A percentile compares a stretch with the other conserved stretches of the same genome.
Evolutionary conservation across 1,284 basidiomycete species (phyloP).

Genomic region (Flammula alnicola): DNA sequence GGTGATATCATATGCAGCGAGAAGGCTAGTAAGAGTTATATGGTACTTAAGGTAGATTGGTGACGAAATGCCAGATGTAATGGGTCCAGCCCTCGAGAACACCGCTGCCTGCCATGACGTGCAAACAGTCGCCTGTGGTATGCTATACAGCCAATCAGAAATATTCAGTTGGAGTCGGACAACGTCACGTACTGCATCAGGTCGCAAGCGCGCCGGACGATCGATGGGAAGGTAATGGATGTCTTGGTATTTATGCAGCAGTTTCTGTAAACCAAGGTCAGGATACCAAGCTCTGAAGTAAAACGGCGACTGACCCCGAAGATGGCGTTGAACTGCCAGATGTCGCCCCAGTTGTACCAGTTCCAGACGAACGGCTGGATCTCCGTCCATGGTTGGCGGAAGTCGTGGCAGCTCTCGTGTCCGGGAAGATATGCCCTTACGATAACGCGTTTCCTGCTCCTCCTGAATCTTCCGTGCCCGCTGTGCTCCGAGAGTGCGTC

Average conservation of each 20-base stretch:
- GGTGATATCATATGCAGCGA: too few relatives aligned
- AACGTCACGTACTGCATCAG: slow-evolving; percentile 58
- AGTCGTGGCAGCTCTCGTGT: slow-evolving; percentile 63
- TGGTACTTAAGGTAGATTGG: too few relatives aligned
- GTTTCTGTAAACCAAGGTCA: too few relatives aligned
- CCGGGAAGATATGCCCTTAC: slow-evolving; percentile 67
- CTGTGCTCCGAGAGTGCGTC: slow-evolving; percentile 29
- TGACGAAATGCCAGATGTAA: slow-evolving; percentile 69
- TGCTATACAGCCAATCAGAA: slow-evolving; percentile 42
- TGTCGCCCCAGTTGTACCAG: slow-evolving; percentile 55
- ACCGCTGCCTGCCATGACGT: slow-evolving; percentile 65
- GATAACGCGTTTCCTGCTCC: slow-evolving; percentile 48
- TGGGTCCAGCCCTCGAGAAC: slow-evolving; percentile 74
- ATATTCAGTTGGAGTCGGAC: background rate
- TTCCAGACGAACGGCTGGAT: slow-evolving; percentile 47
- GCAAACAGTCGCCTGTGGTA: slow-evolving; percentile 61
- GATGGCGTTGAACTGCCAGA: slow-evolving; percentile 16
- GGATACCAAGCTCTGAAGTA: background rate
- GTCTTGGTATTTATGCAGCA: slow-evolving; percentile 55
- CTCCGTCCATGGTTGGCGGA: slow-evolving; percentile 46
- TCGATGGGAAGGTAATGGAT: slow-evolving; percentile 65
- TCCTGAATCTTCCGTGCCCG: slow-evolving; percentile 15
- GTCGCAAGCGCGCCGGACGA: slow-evolving; percentile 58
- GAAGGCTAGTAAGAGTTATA: too few relatives aligned
- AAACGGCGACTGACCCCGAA: slow-evolving; percentile 50